phyloP scores from a whole-genome alignment of 1,284 basidiomycete genomes.

The Takashimella koratensis region DNA sequence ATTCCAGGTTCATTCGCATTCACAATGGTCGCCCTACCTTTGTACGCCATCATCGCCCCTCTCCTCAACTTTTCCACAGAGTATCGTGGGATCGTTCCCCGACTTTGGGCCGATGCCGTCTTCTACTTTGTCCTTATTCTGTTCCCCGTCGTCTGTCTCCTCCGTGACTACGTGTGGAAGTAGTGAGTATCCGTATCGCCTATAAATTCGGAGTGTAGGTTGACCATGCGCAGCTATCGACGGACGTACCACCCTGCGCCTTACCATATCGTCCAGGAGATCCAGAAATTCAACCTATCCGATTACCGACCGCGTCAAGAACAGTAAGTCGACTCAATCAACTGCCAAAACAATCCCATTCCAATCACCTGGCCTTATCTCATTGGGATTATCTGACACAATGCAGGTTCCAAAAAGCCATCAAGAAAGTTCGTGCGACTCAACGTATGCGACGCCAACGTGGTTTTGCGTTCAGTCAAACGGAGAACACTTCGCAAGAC shows the following conservation, averaged over 20 bases:
- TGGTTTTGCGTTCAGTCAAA: conserved; percentile 95
- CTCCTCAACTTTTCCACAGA: conserved; percentile 82
- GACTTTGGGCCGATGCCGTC: conserved; percentile 77
- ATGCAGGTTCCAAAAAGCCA: conserved; percentile 85
- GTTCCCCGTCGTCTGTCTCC: conserved; percentile 81
- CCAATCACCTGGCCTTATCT: too few relatives aligned
- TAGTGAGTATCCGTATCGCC: conserved; percentile 63
- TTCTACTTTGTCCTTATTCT: conserved; percentile 89
- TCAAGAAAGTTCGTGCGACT: conserved; percentile 94
- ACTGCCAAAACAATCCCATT: too few relatives aligned
- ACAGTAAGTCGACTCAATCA: conserved; percentile 77
- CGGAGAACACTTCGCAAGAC: conserved; percentile 78
- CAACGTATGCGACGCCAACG: conserved; percentile 91
- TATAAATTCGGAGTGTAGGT: too few relatives aligned
- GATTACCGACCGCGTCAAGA: conserved; percentile 97
- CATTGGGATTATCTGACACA: background rate
- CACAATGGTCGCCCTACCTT: conserved; percentile 86
- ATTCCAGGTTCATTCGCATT: conserved; percentile 96
- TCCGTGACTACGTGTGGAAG: conserved; percentile 94
- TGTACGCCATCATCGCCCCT: conserved; percentile 87
- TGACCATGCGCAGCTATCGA: conserved; percentile 67
- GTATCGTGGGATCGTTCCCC: conserved; percentile 78
- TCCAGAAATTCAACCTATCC: conserved; percentile 94
- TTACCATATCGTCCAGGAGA: conserved; percentile 96
- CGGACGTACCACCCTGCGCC: conserved; percentile 84